Evolutionary conservation across 2,329 filamentous ascomycete genomes (phyloP).

Genomic region (Xylariomycetidae sp.): DNA sequence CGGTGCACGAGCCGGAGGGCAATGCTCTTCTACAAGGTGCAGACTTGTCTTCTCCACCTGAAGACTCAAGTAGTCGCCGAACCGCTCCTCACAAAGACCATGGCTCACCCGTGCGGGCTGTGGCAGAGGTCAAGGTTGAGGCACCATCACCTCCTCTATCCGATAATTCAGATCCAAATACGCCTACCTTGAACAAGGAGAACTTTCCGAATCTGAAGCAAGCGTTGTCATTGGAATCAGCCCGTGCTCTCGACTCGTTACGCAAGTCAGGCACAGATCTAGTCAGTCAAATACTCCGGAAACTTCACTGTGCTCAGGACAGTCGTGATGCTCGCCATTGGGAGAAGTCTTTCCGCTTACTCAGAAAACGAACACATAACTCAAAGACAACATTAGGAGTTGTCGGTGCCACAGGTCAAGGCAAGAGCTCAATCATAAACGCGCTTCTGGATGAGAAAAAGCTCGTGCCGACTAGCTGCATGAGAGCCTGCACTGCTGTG

Average conservation of each 20-base stretch:
- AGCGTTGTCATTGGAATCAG: conserved; percentile 4
- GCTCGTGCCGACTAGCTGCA: conserved; percentile 40
- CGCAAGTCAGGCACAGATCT: conserved; percentile 5
- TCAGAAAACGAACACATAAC: conserved; percentile 5
- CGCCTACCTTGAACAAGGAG: too few species aligned
- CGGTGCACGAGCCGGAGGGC: too few species aligned
- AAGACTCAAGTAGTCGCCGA: too few species aligned
- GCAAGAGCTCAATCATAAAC: conserved; percentile 22
- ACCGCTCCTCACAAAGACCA: too few species aligned
- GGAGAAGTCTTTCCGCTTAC: conserved; percentile 4
- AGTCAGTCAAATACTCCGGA: conserved; percentile 5
- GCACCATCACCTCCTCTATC: too few species aligned
- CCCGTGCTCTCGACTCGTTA: conserved; percentile 5
- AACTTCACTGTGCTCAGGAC: conserved; percentile 1
- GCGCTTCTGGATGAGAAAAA: conserved; percentile 18
- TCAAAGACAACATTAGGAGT: conserved; percentile 13
- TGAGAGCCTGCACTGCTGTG: conserved; percentile 58
- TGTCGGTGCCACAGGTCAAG: conserved; percentile 15
- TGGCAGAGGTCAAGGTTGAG: too few species aligned
- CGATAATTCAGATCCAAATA: too few species aligned
- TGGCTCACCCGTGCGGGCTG: too few species aligned
- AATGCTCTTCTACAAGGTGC: too few species aligned
- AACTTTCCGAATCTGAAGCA: conserved; percentile 9
- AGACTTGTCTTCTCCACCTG: too few species aligned
- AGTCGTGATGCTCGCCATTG: conserved; percentile 3